Conservation (phyloP, 441 rosid genomes). For the Melastoma candidum region DNA sequence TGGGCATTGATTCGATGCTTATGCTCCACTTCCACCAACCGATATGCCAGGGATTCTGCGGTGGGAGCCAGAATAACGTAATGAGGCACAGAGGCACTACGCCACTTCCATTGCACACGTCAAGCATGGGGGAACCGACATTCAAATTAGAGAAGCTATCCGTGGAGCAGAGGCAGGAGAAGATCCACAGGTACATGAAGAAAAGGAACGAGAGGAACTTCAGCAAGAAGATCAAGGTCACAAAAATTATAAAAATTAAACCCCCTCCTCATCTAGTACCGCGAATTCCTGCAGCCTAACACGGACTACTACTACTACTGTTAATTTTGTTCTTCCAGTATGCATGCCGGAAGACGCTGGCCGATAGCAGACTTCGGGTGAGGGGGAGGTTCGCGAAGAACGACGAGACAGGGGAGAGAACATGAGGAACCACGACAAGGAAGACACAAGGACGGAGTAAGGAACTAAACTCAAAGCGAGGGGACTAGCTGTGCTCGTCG, state of each 20-base stretch:
- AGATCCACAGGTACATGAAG: slow-evolving; percentile 91
- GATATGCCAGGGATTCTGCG: slow-evolving; percentile 9
- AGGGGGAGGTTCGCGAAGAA: slow-evolving; percentile 95
- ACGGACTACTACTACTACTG: too few relatives aligned
- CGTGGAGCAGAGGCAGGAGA: slow-evolving; percentile 80
- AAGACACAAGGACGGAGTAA: slow-evolving; percentile 17
- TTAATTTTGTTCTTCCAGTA: slow-evolving; percentile 27
- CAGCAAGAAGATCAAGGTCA: slow-evolving; percentile 86
- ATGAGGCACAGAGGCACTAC: slow-evolving; percentile 32
- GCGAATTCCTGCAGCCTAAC: too few relatives aligned
- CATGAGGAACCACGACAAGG: slow-evolving; percentile 46
- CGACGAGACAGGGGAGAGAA: slow-evolving; percentile 51
- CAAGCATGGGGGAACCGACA: slow-evolving; percentile 62
- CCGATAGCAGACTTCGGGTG: slow-evolving; percentile 89
- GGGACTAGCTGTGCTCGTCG: too few relatives aligned
- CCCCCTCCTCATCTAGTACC: too few relatives aligned
- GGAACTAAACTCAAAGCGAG: too few relatives aligned
- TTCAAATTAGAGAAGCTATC: slow-evolving; percentile 69
- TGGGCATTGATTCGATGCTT: neutral
- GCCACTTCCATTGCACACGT: slow-evolving; percentile 48
- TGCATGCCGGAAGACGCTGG: slow-evolving; percentile 90
- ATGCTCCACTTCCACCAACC: too few relatives aligned
- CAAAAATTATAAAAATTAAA: too few relatives aligned
- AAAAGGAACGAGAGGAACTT: slow-evolving; percentile 89
- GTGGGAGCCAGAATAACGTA: slow-evolving; percentile 40